Base-by-base conservation (phyloP, 768 basidiomycete genomes). In the Chalciporus sphaerocephalus region DNA sequence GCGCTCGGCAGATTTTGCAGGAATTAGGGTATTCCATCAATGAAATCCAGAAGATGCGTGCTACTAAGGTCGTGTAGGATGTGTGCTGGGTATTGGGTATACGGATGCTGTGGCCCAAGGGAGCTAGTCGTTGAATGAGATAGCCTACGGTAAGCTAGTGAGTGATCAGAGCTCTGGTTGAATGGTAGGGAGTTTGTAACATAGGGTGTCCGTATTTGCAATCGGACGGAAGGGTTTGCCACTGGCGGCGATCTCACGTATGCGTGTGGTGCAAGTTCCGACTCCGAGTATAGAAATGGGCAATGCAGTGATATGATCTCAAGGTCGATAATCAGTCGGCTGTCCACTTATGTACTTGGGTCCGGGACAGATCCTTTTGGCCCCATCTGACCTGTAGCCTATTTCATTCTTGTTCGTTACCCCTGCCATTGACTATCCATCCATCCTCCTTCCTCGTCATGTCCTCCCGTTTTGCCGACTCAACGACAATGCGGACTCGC, bases 11-110 rank as follows among this genome's bases (percentile, higher is more conserved):
- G 62, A 55, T 73, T 40, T 53, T 73, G 50, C 50, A 49, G 49
- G 75, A 75, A 53, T 50, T 76, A 41, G 75, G 74, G 51, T 76
- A 75, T 47, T 55, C 54, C 40, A 42, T 22, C 35, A 47, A 62
- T 37, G 69, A 71, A 42, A 76, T 83, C 50, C 51, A 58, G 40
- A 64, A 64, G 43, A 56, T 85, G 56, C 69, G 73, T 51, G 57
- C 58, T 57, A 60, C 67, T 53, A 67, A 67, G 55, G 66, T 72
- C 24, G 69, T 79, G 47, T 71, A 69, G 53, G 24, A 22, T 39
- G 51, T 51, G 49, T 59, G 39, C 36, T 45, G 51, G 60, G 60
- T 41, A 25, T 15, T 44, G 46, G 52, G 53, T 38, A 33, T 35
- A 45, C 20, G 21, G n/a, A 42, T 25, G 52, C 11, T 12, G 13